Conservation (phyloP, 2,329 filamentous ascomycete species). For the Lachnum nothofagi region DNA sequence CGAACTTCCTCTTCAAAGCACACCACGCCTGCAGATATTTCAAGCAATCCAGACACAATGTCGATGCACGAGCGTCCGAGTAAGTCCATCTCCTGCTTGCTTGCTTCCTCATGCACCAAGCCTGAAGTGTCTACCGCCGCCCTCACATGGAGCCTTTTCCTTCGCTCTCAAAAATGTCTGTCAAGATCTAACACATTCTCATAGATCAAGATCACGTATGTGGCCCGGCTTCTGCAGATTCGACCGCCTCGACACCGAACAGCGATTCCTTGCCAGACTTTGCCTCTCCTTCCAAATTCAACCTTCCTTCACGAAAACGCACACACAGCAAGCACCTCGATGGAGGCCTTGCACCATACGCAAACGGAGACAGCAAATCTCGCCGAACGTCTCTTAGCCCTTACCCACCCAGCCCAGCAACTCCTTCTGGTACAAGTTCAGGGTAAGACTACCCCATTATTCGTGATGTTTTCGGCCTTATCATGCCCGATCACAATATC, state of each 20-base stretch:
- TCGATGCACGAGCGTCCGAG: background rate
- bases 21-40: background rate
- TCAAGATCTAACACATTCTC: constrained; percentile 10
- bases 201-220: constrained; percentile 7
- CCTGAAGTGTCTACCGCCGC: background rate
- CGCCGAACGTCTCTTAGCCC: constrained; percentile 30
- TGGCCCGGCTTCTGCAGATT: constrained; percentile 5
- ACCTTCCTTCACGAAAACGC: constrained; percentile 29
- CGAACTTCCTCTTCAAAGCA: background rate
- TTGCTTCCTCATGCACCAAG: background rate
- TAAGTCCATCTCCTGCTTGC: background rate
- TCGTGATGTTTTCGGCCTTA: too few relatives aligned
- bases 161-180: background rate
- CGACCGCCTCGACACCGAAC: constrained; percentile 24
- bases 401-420: constrained; percentile 19
- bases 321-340: constrained; percentile 26
- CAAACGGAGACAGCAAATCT: constrained; percentile 24
- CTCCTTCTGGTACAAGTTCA: constrained; percentile 24
- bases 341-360: constrained; percentile 14
- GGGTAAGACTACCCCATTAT: constrained; percentile 27
- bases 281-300: constrained; percentile 15
- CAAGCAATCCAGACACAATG: background rate
- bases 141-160: background rate
- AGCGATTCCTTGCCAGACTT: constrained; percentile 18
- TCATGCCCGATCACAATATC: constrained; percentile 24